Conservation (phyloP, 176 grass and related monocot genomes). For the Rhipidocladum racemiflorum region DNA sequence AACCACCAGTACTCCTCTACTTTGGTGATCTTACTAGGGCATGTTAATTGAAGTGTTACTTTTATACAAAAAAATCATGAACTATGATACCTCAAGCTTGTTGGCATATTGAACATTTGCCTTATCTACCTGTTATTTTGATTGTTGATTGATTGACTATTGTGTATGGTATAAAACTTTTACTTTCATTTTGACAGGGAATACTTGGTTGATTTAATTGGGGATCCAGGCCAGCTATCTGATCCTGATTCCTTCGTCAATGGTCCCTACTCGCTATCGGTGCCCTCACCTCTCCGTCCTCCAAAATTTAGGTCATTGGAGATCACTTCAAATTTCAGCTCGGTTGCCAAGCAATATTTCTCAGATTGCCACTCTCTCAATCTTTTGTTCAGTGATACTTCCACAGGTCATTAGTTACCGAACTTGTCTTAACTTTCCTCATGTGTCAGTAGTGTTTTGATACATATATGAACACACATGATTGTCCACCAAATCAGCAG, state of each 20-base stretch:
- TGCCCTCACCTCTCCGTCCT: conserved; percentile 83
- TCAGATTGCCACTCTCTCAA: conserved; percentile 85
- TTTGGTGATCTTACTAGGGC: not conserved
- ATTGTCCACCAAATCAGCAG: conserved; percentile 10
- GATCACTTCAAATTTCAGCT: conserved; percentile 70
- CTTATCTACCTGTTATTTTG: conserved; percentile 5
- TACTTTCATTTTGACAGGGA: conserved; percentile 64
- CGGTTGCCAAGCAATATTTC: conserved; percentile 87
- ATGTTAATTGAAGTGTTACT: not conserved
- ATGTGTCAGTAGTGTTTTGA: not conserved
- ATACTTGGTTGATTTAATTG: conserved; percentile 83
- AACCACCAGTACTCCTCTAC: not conserved
- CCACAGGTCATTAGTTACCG: conserved; percentile 40
- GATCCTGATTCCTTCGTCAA: conserved; percentile 93
- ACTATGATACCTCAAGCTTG: not conserved
- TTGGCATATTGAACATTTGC: not conserved
- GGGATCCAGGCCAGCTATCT: conserved; percentile 68
- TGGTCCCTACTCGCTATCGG: conserved; percentile 67
- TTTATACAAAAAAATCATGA: not conserved
- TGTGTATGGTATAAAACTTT: not conserved
- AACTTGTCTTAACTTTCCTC: not conserved
- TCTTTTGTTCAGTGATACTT: conserved; percentile 81
- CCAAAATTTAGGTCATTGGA: conserved; percentile 77
- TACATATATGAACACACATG: not conserved
- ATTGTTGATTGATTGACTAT: conserved; percentile 3